Conservation (phyloP, 306 rosid species). For the Malus sieversii region DNA sequence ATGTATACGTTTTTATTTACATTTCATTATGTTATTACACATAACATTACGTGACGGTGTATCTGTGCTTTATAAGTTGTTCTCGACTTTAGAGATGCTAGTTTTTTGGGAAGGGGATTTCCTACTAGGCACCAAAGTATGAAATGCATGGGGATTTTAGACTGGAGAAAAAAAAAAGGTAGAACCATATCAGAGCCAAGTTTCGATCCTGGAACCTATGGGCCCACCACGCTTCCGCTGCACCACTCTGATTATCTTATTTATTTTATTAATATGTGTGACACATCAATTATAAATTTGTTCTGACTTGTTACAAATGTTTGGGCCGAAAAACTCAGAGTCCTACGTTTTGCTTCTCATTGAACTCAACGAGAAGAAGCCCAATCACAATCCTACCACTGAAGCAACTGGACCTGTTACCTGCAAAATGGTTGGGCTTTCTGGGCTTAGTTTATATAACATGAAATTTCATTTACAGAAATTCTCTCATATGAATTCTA, state of each 20-base stretch:
- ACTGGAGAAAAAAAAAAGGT: no score
- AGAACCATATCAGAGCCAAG: background rate
- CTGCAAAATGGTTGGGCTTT: background rate
- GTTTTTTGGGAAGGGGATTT: no score
- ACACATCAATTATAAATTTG: background rate
- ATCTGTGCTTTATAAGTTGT: no score
- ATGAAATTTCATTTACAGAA: no score
- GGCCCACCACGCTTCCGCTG: background rate
- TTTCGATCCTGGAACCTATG: background rate
- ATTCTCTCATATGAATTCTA: no score
- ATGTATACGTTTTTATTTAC: no score
- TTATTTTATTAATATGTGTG: background rate
- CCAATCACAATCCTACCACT: background rate
- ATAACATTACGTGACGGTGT: accelerated
- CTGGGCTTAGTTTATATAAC: background rate
- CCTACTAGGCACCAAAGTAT: no score
- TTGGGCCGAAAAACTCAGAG: background rate
- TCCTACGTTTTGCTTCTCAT: no score
- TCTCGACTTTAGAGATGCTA: no score
- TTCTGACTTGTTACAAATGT: background rate
- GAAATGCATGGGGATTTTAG: no score
- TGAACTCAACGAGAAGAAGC: background rate
- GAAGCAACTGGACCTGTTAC: background rate
- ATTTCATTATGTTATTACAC: no score
- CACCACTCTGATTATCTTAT: background rate